These are phyloP conservation scores for Pythium grandisporangium DNA, from an alignment of 352 stramenopile genomes.

Conservation along the genomic window DNA sequence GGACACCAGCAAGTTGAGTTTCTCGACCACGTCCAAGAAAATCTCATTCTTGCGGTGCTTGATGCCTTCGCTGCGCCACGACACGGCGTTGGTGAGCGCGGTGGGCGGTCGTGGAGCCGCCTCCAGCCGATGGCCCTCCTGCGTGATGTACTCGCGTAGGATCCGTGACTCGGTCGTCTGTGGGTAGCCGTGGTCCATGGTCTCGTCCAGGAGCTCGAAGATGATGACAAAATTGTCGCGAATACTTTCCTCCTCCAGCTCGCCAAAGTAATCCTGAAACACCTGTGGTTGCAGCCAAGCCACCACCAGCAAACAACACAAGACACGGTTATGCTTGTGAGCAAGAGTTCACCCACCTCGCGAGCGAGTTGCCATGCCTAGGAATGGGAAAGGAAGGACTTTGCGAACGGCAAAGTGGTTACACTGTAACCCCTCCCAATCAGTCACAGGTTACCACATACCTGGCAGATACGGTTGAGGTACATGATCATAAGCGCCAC, in stretches of 20 bases:
- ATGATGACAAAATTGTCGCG: constrained; percentile 99
- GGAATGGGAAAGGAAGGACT: too few species aligned
- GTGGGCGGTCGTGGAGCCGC: constrained; percentile 90
- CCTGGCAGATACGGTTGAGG: constrained; percentile 84
- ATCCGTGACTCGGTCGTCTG: constrained; percentile 90
- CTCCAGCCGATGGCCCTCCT: constrained; percentile 94
- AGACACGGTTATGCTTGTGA: too few species aligned
- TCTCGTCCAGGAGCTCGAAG: constrained; percentile 99
- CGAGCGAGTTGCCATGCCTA: too few species aligned
- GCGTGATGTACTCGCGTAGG: constrained; percentile 94
- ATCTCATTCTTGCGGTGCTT: constrained; percentile 99
- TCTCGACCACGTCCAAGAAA: constrained; percentile 99
- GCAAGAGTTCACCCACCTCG: too few species aligned
- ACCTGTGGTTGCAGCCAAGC: too few species aligned
- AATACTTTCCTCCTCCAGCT: constrained; percentile 98
- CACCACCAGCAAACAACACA: too few species aligned
- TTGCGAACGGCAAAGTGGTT: too few species aligned
- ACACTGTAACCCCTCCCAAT: too few species aligned
- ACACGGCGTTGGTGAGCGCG: constrained; percentile 98
- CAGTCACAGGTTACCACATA: too few species aligned
- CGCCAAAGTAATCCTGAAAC: constrained; percentile 99
- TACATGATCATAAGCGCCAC: constrained; percentile 94
- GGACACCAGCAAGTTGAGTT: constrained; percentile 94
- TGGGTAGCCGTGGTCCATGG: constrained; percentile 99
- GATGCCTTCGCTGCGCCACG: constrained; percentile 98